Evolutionary conservation across 352 stramenopile genomes (phyloP).

Genomic region (Pythium chondricola): DNA sequence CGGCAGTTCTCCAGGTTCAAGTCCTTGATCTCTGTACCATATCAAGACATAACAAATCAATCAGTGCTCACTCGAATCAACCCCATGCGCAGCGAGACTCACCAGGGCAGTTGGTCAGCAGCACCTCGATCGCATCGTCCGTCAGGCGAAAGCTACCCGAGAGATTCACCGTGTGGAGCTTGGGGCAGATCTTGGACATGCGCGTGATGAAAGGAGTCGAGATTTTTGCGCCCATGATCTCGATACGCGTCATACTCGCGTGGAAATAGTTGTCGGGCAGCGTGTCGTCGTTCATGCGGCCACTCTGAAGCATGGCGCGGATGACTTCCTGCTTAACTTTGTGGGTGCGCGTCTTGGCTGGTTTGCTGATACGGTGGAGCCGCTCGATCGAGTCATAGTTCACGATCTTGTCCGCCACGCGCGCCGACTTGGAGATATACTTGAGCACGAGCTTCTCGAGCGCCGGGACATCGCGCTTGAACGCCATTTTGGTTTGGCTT

Average conservation of each 20-base stretch:
- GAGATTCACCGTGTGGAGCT: conserved; percentile 83
- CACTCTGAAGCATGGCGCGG: conserved; percentile 62
- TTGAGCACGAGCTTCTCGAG: conserved; percentile 87
- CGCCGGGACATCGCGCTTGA: conserved; percentile 72
- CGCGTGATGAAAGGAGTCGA: conserved; percentile 66
- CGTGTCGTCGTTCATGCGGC: conserved; percentile 75
- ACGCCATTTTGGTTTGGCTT: conserved; percentile 50
- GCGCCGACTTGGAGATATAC: conserved; percentile 81
- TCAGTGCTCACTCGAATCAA: no score
- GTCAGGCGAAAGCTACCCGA: conserved; percentile 85
- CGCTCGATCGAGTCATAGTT: conserved; percentile 63
- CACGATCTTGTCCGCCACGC: conserved; percentile 52
- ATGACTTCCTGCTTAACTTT: conserved; percentile 86
- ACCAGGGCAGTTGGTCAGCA: conserved; percentile 81
- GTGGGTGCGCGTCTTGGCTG: conserved; percentile 72
- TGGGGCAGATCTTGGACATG: conserved; percentile 67
- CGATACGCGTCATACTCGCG: conserved; percentile 75
- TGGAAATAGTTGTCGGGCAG: conserved; percentile 82
- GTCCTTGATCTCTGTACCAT: conserved; percentile 77
- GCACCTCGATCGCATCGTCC: conserved; percentile 73
- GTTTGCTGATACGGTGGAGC: conserved; percentile 67
- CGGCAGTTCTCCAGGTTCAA: conserved; percentile 88
- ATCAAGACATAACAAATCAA: background rate
- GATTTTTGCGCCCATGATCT: conserved; percentile 85
- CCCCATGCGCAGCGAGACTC: no score